phyloP scores from a whole-genome alignment of 129 eudicot species.

The Sambucus nigra region DNA sequence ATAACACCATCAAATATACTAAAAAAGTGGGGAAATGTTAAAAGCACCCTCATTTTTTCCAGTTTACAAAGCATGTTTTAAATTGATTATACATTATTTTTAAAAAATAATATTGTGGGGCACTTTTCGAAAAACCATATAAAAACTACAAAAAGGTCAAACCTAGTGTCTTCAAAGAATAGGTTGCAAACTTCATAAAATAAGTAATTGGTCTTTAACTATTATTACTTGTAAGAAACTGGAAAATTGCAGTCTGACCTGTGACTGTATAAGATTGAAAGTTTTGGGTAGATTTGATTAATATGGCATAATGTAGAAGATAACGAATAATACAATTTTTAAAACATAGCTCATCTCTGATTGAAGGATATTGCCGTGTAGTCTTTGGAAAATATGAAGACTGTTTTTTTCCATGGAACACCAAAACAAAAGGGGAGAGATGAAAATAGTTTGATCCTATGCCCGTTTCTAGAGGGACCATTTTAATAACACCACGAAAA shows the following conservation, averaged over 20 bases:
- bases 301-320: neutral
- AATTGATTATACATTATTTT: too few species aligned
- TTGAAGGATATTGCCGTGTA: neutral
- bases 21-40: too few species aligned
- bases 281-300: neutral
- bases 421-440: conserved; percentile 15
- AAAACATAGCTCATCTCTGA: neutral
- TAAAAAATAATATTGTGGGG: too few species aligned
- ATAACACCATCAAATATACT: neutral
- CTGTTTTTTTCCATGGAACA: conserved; percentile 9
- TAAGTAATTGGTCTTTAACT: neutral
- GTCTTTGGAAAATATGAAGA: conserved; percentile 19
- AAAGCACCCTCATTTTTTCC: too few species aligned
- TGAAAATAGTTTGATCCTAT: neutral
- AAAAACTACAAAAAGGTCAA: too few species aligned
- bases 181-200: neutral
- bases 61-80: too few species aligned
- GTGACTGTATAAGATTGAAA: neutral
- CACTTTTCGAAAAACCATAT: too few species aligned
- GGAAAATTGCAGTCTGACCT: neutral
- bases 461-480: neutral
- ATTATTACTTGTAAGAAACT: too few species aligned
- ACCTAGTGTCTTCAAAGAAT: too few species aligned
- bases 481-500: neutral
- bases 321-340: neutral